A percentile compares a stretch with the other conserved stretches of the same genome.
Evolutionary conservation across 2,329 filamentous ascomycete genomes (phyloP).

Genomic region (Aspergillus candidus): DNA sequence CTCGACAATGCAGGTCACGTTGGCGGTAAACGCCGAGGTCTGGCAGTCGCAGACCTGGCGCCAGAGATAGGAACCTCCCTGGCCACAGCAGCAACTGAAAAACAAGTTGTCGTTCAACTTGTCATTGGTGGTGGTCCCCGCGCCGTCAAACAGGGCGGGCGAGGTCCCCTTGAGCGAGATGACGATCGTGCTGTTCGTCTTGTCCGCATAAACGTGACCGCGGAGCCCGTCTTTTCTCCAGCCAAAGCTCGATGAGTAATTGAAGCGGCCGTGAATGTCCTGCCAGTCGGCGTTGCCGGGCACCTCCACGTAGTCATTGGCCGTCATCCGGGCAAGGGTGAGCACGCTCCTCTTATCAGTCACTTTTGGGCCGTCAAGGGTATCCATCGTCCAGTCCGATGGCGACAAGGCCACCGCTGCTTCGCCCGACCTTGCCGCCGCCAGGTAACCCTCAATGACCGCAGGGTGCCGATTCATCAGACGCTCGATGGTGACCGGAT

Average conservation of each 20-base stretch:
- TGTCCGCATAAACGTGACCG: slow-evolving; percentile 87
- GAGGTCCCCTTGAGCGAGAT: slow-evolving; percentile 91
- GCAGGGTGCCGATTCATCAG: slow-evolving; percentile 70
- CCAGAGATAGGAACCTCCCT: slow-evolving; percentile 86
- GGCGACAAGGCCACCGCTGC: slow-evolving; percentile 61
- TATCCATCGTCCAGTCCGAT: slow-evolving; percentile 76
- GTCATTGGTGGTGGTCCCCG: slow-evolving; percentile 93
- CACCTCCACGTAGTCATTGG: slow-evolving; percentile 77
- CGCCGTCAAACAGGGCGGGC: slow-evolving; percentile 88
- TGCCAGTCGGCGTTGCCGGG: slow-evolving; percentile 73
- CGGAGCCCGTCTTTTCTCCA: slow-evolving; percentile 86
- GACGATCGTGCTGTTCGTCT: slow-evolving; percentile 77
- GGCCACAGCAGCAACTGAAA: slow-evolving; percentile 95
- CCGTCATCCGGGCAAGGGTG: slow-evolving; percentile 78
- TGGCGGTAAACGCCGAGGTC: slow-evolving; percentile 79
- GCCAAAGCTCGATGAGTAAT: slow-evolving; percentile 82
- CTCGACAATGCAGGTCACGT: slow-evolving; percentile 77
- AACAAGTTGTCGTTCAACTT: slow-evolving; percentile 97
- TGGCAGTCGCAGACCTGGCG: slow-evolving; percentile 91
- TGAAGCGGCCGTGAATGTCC: slow-evolving; percentile 71
- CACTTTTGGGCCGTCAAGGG: slow-evolving; percentile 71
- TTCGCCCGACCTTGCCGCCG: slow-evolving; percentile 63
- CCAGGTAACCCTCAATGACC: slow-evolving; percentile 72
- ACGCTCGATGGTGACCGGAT: slow-evolving; percentile 66
- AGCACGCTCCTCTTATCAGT: slow-evolving; percentile 80